phyloP scores from a whole-genome alignment of 208 protist species.

The Leishmania lainsoni region DNA sequence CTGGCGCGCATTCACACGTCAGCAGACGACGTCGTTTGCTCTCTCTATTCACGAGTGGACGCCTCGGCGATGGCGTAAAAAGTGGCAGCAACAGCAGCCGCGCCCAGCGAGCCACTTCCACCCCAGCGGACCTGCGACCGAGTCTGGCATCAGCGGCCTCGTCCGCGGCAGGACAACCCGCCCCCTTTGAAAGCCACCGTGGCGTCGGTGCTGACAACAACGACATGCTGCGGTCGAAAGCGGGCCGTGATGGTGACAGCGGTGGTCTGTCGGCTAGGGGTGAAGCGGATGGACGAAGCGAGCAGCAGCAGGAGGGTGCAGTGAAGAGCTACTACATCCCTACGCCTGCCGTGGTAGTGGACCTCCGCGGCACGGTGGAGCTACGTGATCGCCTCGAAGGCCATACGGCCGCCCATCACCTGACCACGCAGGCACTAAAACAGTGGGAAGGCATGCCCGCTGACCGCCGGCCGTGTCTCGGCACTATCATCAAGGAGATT shows the following conservation, averaged over 20 bases:
- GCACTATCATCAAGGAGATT: slow-evolving; percentile 50
- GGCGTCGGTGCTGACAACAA: neutral
- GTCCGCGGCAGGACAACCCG: neutral
- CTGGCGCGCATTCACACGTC: neutral
- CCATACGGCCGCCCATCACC: slow-evolving; percentile 31
- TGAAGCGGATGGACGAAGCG: neutral
- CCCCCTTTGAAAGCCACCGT: neutral
- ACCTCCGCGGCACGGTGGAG: slow-evolving; percentile 44
- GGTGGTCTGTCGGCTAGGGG: neutral
- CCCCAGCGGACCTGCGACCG: neutral
- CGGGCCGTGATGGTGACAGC: neutral
- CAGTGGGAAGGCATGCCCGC: slow-evolving; percentile 32
- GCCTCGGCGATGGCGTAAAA: slow-evolving; percentile 10
- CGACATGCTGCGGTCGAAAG: neutral
- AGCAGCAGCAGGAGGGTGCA: neutral
- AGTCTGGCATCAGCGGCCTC: neutral
- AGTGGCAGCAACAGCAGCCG: neutral
- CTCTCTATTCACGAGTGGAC: slow-evolving; percentile 33
- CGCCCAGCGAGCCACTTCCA: neutral
- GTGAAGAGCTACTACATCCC: neutral
- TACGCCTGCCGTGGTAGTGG: slow-evolving; percentile 23
- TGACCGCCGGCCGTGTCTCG: slow-evolving; percentile 18
- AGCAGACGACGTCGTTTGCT: slow-evolving; percentile 26
- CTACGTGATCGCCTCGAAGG: slow-evolving; percentile 56
- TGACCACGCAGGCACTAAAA: slow-evolving; percentile 41